phyloP scores from a whole-genome alignment of 345 rosid genomes.

The Passiflora organensis region DNA sequence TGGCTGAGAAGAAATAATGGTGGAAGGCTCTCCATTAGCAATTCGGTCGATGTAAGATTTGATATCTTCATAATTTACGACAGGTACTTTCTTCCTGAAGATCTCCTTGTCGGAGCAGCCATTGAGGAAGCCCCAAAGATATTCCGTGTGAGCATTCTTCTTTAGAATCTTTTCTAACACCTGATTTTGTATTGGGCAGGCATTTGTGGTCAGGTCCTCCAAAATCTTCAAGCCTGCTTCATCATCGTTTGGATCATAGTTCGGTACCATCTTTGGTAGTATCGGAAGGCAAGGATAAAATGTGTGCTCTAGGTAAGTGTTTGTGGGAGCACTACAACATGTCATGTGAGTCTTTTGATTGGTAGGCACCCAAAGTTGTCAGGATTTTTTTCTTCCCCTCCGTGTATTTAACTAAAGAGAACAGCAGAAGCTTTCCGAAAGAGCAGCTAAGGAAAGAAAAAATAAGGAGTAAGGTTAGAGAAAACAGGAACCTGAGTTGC shows the following conservation, averaged over 20 bases:
- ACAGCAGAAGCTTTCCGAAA: too few species aligned
- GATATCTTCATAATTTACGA: constrained; percentile 78
- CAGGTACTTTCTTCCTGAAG: constrained; percentile 68
- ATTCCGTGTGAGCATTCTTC: constrained; percentile 53
- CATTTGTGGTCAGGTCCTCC: constrained; percentile 70
- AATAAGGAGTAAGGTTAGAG: neutral
- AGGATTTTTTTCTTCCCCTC: constrained; percentile 9
- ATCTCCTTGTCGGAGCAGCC: constrained; percentile 38
- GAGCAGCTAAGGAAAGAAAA: constrained; percentile 12
- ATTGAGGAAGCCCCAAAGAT: constrained; percentile 48
- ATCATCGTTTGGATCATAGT: constrained; percentile 62
- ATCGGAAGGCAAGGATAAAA: constrained; percentile 3
- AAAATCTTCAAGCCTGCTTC: constrained; percentile 67
- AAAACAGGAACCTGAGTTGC: neutral
- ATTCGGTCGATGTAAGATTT: constrained; percentile 66
- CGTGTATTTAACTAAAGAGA: too few species aligned
- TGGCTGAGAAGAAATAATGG: constrained; percentile 64
- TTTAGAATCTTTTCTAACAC: constrained; percentile 54
- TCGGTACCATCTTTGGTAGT: constrained; percentile 48
- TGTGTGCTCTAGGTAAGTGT: constrained; percentile 6
- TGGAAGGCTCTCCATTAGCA: constrained; percentile 63
- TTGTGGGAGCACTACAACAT: constrained; percentile 21
- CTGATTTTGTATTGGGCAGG: constrained; percentile 45
- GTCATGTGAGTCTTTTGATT: constrained; percentile 5
- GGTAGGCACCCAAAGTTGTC: neutral